phyloP scores from a whole-genome alignment of 345 rosid species.

The Geranium rotundifolium region DNA sequence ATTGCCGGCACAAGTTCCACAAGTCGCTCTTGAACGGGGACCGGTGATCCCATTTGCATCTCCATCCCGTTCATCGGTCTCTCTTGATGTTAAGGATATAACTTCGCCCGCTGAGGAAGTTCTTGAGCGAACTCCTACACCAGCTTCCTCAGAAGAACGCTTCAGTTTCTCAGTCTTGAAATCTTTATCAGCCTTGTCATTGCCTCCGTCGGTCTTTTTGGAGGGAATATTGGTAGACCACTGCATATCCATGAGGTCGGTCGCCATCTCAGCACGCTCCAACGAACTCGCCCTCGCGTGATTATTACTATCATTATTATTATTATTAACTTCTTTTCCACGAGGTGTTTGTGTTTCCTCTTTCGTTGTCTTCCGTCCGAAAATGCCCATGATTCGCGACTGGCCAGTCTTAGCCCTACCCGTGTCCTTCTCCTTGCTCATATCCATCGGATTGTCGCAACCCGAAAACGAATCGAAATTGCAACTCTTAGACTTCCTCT shows the following conservation, averaged over 20 bases:
- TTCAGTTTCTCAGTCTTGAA: slow-evolving; percentile 13
- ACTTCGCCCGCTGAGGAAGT: slow-evolving; percentile 12
- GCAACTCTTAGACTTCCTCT: slow-evolving; percentile 38
- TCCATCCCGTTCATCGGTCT: slow-evolving; percentile 6
- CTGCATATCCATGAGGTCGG: slow-evolving; percentile 68
- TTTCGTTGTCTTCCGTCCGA: slow-evolving; percentile 41
- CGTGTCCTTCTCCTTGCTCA: slow-evolving; percentile 17
- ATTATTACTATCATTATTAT: not conserved
- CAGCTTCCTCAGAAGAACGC: slow-evolving; percentile 15
- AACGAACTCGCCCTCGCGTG: slow-evolving; percentile 23
- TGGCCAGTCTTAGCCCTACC: slow-evolving; percentile 29
- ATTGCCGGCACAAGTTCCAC: slow-evolving; percentile 4
- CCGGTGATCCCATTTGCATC: too few relatives aligned
- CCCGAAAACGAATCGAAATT: slow-evolving; percentile 25
- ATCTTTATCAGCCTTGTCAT: slow-evolving; percentile 8
- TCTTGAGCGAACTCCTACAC: slow-evolving; percentile 15
- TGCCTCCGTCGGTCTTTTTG: slow-evolving; percentile 21
- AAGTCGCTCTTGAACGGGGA: too few relatives aligned
- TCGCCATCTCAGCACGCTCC: slow-evolving; percentile 83
- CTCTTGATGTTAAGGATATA: slow-evolving; percentile 14
- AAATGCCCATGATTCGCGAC: slow-evolving; percentile 53
- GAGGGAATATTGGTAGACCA: slow-evolving; percentile 84
- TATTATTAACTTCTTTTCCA: slow-evolving; percentile 21
- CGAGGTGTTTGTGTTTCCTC: slow-evolving; percentile 16
- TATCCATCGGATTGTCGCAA: slow-evolving; percentile 21